These are phyloP conservation scores for grape (Vitis vinifera) DNA, from an alignment of 164 flowering plant species.

Conservation along the genomic window DNA sequence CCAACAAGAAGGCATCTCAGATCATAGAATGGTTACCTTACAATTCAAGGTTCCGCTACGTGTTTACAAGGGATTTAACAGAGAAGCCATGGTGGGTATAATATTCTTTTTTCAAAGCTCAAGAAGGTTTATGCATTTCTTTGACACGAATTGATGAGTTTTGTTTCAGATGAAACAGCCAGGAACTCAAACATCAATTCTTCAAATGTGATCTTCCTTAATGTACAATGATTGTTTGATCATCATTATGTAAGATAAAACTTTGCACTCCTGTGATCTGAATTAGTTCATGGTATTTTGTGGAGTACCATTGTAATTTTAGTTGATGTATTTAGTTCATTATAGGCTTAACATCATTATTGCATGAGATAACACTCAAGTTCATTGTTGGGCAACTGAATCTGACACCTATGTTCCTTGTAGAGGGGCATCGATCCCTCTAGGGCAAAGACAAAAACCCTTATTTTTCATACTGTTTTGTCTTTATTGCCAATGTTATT, in stretches of 20 bases:
- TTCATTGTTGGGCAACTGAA: too few species aligned
- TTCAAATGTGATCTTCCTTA: neutral
- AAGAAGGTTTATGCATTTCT: neutral
- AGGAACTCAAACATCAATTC: neutral
- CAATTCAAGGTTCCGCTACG: constrained; percentile 63
- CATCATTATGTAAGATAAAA: neutral
- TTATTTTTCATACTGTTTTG: too few species aligned
- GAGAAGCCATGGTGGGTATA: constrained; percentile 69
- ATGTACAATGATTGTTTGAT: neutral
- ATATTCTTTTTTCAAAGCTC: neutral
- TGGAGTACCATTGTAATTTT: too few species aligned
- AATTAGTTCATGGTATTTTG: too few species aligned
- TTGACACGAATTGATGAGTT: neutral
- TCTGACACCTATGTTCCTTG: too few species aligned
- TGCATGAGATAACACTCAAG: too few species aligned
- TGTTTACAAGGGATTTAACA: constrained; percentile 53
- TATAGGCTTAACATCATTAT: too few species aligned
- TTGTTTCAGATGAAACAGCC: neutral
- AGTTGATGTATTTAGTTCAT: too few species aligned
- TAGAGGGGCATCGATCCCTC: too few species aligned
- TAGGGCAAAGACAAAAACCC: too few species aligned
- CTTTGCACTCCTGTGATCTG: too few species aligned
- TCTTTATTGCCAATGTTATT: too few species aligned
- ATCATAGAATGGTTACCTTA: constrained; percentile 80
- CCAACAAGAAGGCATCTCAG: constrained; percentile 51